Percentiles rank a stretch among this genome's conserved stretches.
These are phyloP conservation scores for Hyaloscypha finlandica DNA, from an alignment of 495 filamentous ascomycete genomes.

Conservation along the genomic window DNA sequence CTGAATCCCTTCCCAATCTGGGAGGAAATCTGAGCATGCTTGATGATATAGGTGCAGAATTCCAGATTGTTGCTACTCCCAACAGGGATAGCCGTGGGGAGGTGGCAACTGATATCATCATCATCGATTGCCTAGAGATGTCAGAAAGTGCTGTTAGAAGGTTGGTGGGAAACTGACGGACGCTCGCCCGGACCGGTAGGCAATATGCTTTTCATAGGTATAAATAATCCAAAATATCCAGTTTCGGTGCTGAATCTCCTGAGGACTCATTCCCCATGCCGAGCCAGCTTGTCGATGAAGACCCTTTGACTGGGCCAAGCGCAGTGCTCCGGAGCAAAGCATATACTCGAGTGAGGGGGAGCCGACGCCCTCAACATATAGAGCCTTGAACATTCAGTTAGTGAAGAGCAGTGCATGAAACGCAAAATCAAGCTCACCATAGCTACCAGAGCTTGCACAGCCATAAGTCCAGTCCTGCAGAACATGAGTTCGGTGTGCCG, in stretches of 20 bases:
- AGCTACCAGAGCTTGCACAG: background rate
- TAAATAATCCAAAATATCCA: constrained; percentile 27
- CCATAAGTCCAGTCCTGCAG: background rate
- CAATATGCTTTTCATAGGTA: constrained; percentile 20
- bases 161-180: constrained; percentile 14
- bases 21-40: constrained; percentile 3
- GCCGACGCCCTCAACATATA: constrained; percentile 16
- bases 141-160: no score
- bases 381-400: constrained; percentile 8
- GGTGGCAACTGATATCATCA: constrained; percentile 21
- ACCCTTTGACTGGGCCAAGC: constrained; percentile 23
- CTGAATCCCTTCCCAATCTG: background rate
- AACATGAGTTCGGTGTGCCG: constrained; percentile 1
- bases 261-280: constrained; percentile 9
- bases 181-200: constrained; percentile 16
- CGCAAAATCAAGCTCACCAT: background rate
- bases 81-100: background rate
- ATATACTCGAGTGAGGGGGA: constrained; percentile 22
- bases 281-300: constrained; percentile 18
- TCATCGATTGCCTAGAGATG: constrained; percentile 16
- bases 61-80: background rate
- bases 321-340: constrained; percentile 12
- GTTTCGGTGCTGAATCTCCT: constrained; percentile 12
- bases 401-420: background rate
- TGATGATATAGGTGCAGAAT: background rate